Percentiles rank a stretch among this genome's conserved stretches.
phyloP scores from a whole-genome alignment of 2,329 filamentous ascomycete species.

The Clathrospora elynae region DNA sequence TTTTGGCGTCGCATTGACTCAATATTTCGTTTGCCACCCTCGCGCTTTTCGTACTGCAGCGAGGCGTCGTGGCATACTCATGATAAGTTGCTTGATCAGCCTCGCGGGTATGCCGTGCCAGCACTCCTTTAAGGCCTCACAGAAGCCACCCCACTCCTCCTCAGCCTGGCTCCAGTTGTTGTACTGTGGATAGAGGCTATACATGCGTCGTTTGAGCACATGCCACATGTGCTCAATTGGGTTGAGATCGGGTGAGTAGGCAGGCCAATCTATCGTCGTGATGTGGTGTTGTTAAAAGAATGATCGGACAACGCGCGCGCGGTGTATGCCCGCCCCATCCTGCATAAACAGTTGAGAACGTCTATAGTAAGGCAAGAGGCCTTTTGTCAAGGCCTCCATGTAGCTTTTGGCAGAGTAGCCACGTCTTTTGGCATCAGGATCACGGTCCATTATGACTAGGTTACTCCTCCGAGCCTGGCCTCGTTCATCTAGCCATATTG shows the following conservation, averaged over 20 bases:
- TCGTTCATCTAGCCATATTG: slow-evolving; percentile 15
- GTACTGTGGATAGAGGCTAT: slow-evolving; percentile 23
- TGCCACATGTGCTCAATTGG: slow-evolving; percentile 35
- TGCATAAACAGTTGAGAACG: slow-evolving; percentile 23
- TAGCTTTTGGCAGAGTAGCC: slow-evolving; percentile 16
- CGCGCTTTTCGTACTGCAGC: slow-evolving; percentile 2
- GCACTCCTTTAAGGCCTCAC: slow-evolving; percentile 15
- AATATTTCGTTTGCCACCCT: slow-evolving; percentile 19
- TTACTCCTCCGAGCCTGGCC: slow-evolving; percentile 4
- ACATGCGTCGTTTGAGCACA: slow-evolving; percentile 25
- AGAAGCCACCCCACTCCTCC: slow-evolving; percentile 16
- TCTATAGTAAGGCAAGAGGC: slow-evolving; percentile 8
- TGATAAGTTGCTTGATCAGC: slow-evolving; percentile 10
- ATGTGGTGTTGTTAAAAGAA: slow-evolving; percentile 22
- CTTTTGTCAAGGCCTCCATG: slow-evolving; percentile 13
- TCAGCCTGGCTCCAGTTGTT: slow-evolving; percentile 9
- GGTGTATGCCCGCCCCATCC: slow-evolving; percentile 30
- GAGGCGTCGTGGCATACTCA: slow-evolving; percentile 12
- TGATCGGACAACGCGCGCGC: slow-evolving; percentile 4
- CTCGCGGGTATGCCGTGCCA: slow-evolving; percentile 10
- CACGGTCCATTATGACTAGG: slow-evolving; percentile 18
- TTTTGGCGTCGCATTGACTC: not conserved
- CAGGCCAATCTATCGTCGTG: slow-evolving; percentile 23
- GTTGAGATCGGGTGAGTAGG: slow-evolving; percentile 33
- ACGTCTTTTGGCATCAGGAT: slow-evolving; percentile 6